Conservation (phyloP, 148 eudicot genomes). For the Dianthus caryophyllus region DNA sequence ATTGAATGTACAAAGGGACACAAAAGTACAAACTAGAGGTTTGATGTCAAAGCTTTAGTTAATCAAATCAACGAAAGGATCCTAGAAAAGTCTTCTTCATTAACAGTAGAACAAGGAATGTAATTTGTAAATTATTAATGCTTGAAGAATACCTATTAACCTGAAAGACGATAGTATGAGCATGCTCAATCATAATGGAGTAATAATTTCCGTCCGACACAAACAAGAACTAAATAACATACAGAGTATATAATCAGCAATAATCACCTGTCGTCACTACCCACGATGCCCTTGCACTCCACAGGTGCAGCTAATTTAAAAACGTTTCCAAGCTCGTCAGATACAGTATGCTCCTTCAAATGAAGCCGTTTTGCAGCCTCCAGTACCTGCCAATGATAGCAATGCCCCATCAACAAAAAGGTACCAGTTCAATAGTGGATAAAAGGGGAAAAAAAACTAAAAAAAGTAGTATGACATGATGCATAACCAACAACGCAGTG, state of each 20-base stretch:
- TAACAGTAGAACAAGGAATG: background rate
- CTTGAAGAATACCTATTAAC: too few relatives aligned
- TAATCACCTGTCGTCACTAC: slow-evolving; percentile 94
- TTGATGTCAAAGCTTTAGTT: too few relatives aligned
- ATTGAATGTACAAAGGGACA: too few relatives aligned
- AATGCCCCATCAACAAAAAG: background rate
- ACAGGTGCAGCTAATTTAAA: slow-evolving; percentile 95
- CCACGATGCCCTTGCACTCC: slow-evolving; percentile 98
- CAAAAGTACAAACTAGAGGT: too few relatives aligned
- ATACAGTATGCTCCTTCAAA: slow-evolving; percentile 85
- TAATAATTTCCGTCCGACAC: background rate
- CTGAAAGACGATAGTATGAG: background rate
- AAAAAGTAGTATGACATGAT: background rate
- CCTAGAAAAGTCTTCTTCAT: background rate
- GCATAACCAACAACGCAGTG: background rate
- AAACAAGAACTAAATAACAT: background rate
- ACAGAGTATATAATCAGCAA: background rate
- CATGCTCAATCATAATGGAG: background rate
- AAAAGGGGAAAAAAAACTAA: background rate
- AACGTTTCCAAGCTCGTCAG: slow-evolving; percentile 85
- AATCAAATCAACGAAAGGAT: background rate
- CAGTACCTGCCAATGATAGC: slow-evolving; percentile 43
- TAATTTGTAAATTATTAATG: background rate
- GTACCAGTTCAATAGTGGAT: background rate
- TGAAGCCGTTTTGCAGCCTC: slow-evolving; percentile 94